phyloP scores from a whole-genome alignment of 768 basidiomycete species.

The Rubroboletus satanas region DNA sequence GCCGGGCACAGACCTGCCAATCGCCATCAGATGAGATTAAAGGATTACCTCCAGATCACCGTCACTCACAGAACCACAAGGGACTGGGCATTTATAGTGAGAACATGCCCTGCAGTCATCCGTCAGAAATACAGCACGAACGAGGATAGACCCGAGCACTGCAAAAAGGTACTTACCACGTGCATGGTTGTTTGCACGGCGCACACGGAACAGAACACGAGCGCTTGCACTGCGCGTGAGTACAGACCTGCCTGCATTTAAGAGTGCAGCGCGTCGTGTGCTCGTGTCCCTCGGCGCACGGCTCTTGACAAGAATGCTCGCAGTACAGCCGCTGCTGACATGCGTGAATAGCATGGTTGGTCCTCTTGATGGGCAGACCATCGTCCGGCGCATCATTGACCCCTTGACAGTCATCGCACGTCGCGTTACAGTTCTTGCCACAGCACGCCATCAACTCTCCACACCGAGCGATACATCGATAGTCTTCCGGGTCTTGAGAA shows the following conservation, averaged over 20 bases:
- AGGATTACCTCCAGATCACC: not conserved
- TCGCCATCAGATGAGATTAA: not conserved
- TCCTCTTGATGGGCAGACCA: constrained; percentile 21
- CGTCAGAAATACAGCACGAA: constrained; percentile 1
- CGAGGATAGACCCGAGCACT: not conserved
- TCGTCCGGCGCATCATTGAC: not conserved
- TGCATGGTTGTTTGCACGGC: constrained; percentile 60
- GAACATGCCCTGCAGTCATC: constrained; percentile 43
- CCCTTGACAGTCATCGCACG: constrained; percentile 48
- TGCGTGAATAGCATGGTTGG: constrained; percentile 40
- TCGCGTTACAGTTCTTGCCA: constrained; percentile 43
- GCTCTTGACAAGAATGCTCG: constrained; percentile 47
- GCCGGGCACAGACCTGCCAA: constrained; percentile 54
- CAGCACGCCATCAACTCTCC: constrained; percentile 49
- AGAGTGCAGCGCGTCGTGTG: constrained; percentile 45
- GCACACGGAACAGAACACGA: constrained; percentile 53
- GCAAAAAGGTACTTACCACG: constrained; percentile 38
- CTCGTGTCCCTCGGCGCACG: constrained; percentile 49
- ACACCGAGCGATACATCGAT: constrained; percentile 43
- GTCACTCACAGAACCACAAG: constrained; percentile 62
- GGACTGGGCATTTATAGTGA: constrained; percentile 54
- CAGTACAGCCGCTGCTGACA: constrained; percentile 55
- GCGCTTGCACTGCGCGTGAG: constrained; percentile 46
- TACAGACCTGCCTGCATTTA: constrained; percentile 51
- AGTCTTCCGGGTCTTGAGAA: constrained; percentile 37